Base-by-base conservation (phyloP, 192 early-diverging fungal species). In the Gonapodya prolifera region DNA sequence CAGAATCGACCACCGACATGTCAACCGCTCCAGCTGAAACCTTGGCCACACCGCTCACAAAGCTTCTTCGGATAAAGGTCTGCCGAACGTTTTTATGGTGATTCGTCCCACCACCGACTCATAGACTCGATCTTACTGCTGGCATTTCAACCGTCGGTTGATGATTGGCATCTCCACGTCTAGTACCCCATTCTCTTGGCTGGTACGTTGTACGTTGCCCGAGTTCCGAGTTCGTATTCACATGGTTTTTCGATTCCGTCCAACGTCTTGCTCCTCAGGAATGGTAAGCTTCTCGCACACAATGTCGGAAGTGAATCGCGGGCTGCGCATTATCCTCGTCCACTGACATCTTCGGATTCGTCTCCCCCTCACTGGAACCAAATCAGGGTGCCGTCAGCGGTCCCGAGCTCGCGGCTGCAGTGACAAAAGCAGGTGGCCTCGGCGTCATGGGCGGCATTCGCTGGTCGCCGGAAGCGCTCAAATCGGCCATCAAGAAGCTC, bases 341-440 rank as follows among this genome's bases (percentile, higher is more conserved):
- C 45, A 61, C 23, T 61, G 45, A 8, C 8, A 61, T 23, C 23
- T 61, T 23, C 23, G 8, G 23, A 61, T 61, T 23, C 45, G 8
- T 61, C n/a, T n/a, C n/a, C n/a, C n/a, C n/a, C n/a, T n/a, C n/a
- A n/a, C n/a, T n/a, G n/a, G n/a, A n/a, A n/a, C n/a, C n/a, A n/a
- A 61, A 61, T 61, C 45, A 61, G 71, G 71, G 71, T 32, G 71
- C 71, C 31, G 71, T 73, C 71, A 32, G 28, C 71, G 71, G 71
- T 32, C 28, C 71, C 32, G 71, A 73, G 71, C 71, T 73, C 31
- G 71, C 32, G 2, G 71, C 71, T 73, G 71, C 84, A 23, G 84
- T 85, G 23, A 80, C 81, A 18, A 85, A 85, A 35, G 83, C 81
- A 35, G 84, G 84, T 2, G 84, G 84, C n/a, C 78, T 85, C 35